Conservation (phyloP, 2,329 filamentous ascomycete species). For the Monosporascus sp. region DNA sequence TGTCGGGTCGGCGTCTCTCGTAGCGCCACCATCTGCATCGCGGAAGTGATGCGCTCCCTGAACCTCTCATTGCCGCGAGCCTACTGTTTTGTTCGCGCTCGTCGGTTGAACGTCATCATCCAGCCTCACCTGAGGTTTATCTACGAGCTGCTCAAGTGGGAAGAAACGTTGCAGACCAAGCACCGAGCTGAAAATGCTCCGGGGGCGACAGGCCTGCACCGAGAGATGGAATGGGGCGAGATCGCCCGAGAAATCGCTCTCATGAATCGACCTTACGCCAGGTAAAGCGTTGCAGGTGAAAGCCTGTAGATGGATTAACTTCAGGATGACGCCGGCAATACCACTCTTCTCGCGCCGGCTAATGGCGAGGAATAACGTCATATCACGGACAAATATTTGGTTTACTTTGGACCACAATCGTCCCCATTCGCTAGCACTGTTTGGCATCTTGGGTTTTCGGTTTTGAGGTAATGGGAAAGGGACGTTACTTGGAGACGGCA, state of each 20-base stretch:
- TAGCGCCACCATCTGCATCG: constrained; percentile 95
- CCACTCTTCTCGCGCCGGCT: too few relatives aligned
- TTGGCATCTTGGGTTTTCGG: not conserved
- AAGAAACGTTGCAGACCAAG: constrained; percentile 63
- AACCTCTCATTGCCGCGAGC: constrained; percentile 81
- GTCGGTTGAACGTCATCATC: constrained; percentile 94
- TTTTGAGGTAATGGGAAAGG: not conserved
- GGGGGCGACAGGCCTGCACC: constrained; percentile 40
- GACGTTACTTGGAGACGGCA: too few relatives aligned
- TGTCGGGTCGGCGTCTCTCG: constrained; percentile 94
- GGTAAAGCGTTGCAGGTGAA: constrained; percentile 34
- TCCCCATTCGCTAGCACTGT: not conserved
- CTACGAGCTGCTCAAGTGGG: constrained; percentile 95
- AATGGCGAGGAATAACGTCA: too few relatives aligned
- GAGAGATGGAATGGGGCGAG: constrained; percentile 88
- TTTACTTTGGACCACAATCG: not conserved
- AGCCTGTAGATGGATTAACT: not conserved
- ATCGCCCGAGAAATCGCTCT: constrained; percentile 85
- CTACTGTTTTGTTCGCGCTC: constrained; percentile 92
- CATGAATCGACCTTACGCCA: constrained; percentile 91
- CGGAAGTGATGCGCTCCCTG: constrained; percentile 88
- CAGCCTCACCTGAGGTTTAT: constrained; percentile 93
- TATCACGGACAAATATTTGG: too few relatives aligned
- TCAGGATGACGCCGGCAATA: too few relatives aligned
- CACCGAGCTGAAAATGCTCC: constrained; percentile 41